phyloP scores from a whole-genome alignment of 192 early-diverging fungal genomes.

The Entomortierella beljakovae region DNA sequence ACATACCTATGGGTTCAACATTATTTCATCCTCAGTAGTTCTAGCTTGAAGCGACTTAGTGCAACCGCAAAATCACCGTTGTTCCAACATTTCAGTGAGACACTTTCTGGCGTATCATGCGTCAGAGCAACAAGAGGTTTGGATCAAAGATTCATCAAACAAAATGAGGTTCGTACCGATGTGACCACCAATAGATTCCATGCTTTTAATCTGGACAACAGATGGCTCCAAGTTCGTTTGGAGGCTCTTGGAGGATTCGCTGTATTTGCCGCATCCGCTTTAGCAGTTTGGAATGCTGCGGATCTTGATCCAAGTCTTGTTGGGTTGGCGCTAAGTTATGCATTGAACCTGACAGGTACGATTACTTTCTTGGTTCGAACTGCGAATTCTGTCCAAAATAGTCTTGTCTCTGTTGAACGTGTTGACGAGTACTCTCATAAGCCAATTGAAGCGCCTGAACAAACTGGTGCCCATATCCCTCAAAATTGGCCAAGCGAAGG shows the following conservation, averaged over 20 bases:
- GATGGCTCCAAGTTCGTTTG: constrained; percentile 75
- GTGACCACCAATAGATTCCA: constrained; percentile 11
- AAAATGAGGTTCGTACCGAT: constrained; percentile 25
- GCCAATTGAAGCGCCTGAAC: constrained; percentile 80
- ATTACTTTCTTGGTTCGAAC: constrained; percentile 78
- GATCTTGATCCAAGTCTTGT: constrained; percentile 82
- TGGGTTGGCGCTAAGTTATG: constrained; percentile 84
- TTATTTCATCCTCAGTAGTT: constrained; percentile 77
- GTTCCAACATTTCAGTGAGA: constrained; percentile 77
- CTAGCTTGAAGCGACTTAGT: constrained; percentile 87
- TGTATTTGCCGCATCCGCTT: constrained; percentile 65
- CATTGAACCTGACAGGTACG: constrained; percentile 77
- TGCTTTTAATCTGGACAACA: constrained; percentile 64
- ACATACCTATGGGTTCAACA: constrained; percentile 60
- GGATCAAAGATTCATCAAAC: constrained; percentile 17
- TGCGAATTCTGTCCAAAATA: constrained; percentile 79
- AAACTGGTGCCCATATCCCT: constrained; percentile 62
- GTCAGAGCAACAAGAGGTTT: constrained; percentile 76
- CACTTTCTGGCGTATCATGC: constrained; percentile 66
- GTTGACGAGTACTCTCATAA: constrained; percentile 84
- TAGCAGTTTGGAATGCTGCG: constrained; percentile 61
- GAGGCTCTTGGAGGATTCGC: constrained; percentile 74
- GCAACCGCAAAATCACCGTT: constrained; percentile 84
- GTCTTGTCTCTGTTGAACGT: constrained; percentile 85
- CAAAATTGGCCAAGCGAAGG: constrained; percentile 81